Base-by-base conservation (phyloP, 306 rosid species). In the Luffa aegyptiaca region DNA sequence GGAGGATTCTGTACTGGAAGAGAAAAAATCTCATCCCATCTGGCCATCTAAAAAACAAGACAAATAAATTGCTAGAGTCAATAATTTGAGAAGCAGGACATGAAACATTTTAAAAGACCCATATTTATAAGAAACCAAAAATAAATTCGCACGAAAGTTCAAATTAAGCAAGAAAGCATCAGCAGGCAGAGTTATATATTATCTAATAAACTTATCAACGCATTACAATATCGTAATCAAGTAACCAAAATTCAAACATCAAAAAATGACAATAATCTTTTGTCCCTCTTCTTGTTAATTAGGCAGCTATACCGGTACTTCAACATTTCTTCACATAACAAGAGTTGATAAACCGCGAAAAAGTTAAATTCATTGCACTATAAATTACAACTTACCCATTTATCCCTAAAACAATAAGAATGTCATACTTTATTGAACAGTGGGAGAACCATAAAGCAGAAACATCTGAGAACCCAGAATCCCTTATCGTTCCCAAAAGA, bases 1-100 rank as follows among this genome's bases (percentile, higher is more conserved):
- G 93, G 90, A 84, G 97, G 99, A 81, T 88, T 95, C 88, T 95
- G 97, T n/a, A 95, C 92, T 1, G 95, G 97, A 78, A 93, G 97
- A 70, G 99, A 91, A 39, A 93, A 82, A 83, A 95, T 93, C 65
- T 91, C 97, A 64, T 95, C 99, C 97, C 97, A 95, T 85, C 97
- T 90, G 20, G 97, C 97, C 97, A 95, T 95, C 82, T 57, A 44
- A 42, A 61, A 18, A 63, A 75, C 21, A 17, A 75, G 10, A 35
- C 48, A 8, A 7, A 18, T 39, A 77, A 57, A 51, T 49, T 18
- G 48, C 20, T n/a, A 57, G 59, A 48, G 57, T 52, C 55, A 69
- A 66, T 14, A 62, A 39, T 66, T 49, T 46, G n/a, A 44, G 61
- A 48, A 73, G 14, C 41, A 51, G 8, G 16, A 73, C 21, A 73